Conservation (phyloP, 2,329 filamentous ascomycete genomes). For the Colletotrichum sp. region DNA sequence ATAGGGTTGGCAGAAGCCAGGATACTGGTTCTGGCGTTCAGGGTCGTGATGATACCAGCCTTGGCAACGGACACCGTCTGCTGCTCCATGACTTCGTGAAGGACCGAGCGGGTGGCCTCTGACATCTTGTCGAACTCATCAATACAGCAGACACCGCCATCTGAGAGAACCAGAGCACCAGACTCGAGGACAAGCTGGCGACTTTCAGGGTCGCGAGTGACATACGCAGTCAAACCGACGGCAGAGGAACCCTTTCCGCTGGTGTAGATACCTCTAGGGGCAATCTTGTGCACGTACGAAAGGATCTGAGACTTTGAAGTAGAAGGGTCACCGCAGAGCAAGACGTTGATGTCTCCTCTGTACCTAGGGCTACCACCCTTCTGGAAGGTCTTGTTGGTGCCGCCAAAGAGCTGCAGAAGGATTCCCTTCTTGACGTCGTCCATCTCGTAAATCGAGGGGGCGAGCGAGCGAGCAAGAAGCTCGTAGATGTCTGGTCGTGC, state of each 20-base stretch:
- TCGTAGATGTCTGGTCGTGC: conserved; percentile 89
- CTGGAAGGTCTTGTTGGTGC: conserved; percentile 96
- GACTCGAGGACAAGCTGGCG: conserved; percentile 82
- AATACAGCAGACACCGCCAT: conserved; percentile 84
- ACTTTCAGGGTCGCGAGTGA: conserved; percentile 81
- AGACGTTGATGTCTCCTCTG: conserved; percentile 94
- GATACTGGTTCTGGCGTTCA: conserved; percentile 95
- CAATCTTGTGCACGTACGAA: conserved; percentile 96
- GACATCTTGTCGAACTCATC: conserved; percentile 91
- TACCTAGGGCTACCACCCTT: conserved; percentile 96
- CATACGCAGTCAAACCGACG: conserved; percentile 81
- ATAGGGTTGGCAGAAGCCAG: conserved; percentile 97
- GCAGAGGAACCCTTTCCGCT: conserved; percentile 83
- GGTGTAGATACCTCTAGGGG: conserved; percentile 84
- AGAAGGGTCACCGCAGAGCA: conserved; percentile 96
- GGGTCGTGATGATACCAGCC: conserved; percentile 93
- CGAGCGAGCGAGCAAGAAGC: conserved; percentile 85
- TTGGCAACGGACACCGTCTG: conserved; percentile 86
- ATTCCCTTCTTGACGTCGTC: conserved; percentile 99
- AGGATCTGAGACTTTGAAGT: conserved; percentile 96
- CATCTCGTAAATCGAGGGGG: conserved; percentile 96
- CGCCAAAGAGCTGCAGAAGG: conserved; percentile 92
- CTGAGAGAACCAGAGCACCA: conserved; percentile 78
- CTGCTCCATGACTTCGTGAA: conserved; percentile 89
- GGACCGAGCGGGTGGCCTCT: conserved; percentile 77